Evolutionary conservation across 1,284 basidiomycete genomes (phyloP), one percentile per base, ranked within the genome.

Genomic region (Tylopilus microsporus): DNA sequence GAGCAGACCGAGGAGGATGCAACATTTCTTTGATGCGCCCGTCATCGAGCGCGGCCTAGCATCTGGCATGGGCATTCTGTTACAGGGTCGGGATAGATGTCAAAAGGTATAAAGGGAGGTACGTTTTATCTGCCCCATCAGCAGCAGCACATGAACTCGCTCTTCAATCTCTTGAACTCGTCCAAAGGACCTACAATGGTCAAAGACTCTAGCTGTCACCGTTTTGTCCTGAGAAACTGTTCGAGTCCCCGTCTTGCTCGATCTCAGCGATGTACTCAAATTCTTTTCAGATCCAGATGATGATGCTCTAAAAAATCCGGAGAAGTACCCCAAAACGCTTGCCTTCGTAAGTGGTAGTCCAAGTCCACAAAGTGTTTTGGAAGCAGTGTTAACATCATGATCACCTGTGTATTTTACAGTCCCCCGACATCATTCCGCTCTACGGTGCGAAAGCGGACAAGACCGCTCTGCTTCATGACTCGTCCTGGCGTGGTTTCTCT

Each of bases 371-470:
- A n/a, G 3, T 21, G 19, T 25, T 25, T 25, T 25, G 25, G 25
- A 25, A 25, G 25, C 32, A 32, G 12, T 32, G 3, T 32, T 8
- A 32, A 32, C 19, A 5, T 18, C 25, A 25, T n/a, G n/a, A 2
- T 25, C 18, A 51, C 15, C 49, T 30, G 62, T 45, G 46, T 10
- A 10, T 34, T 15, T 10, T 34, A 32, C 32, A 63, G 62, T 63
- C 57, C 10, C 58, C 62, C 6, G 62, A 62, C 19, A 62, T 62
- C 37, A 47, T 62, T 7, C 62, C 62, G 1, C 48, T 56, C 16
- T 62, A 61, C 1, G 62, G 62, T 13, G 16, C 16, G 19, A 49
- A 48, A 16, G 51, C 43, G 1, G 52, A 60, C 19, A n/a, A 50
- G 16, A 25, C n/a, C 12, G 9, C 42, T 4, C 62, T 63, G 19